Evolutionary conservation across 2,329 filamentous ascomycete genomes (phyloP), one percentile per base, ranked within the genome.

Genomic region (Xylaria sp.): DNA sequence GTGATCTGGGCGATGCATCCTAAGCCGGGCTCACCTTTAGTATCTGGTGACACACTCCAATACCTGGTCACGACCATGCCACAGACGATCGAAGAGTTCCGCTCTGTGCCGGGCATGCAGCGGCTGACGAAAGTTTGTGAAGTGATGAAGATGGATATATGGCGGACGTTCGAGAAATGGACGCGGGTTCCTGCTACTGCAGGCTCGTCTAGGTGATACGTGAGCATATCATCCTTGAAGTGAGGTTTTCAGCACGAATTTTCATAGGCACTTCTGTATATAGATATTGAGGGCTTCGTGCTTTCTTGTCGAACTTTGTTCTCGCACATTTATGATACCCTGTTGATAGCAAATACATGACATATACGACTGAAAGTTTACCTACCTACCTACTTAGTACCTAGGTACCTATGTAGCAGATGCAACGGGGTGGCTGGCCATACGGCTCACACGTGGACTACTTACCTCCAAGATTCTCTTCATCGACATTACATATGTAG

Each of bases 81-180:
- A 15, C 51, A n/a, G 37, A 60, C 60, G 15, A 15, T 46, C 2
- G 52, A 55, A 5, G 63, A 66, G 42, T 60, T 66, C 23, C 47
- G 31, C 15, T 28, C 60, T 11, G 38, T 35, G 3, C 60, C 57
- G 3, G 55, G 51, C 5, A 60, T 63, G 12, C 38, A 55, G 19
- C 40, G 23, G 23, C 23, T 63, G 15, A 33, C 37, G 23, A 17
- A 46, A 19, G 60, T 53, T 15, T 66, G 60, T 35, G 19, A 60
- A 21, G 6, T n/a, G 1, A 52, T 33, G 31, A 54, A 60, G n/a
- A 63, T 57, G 60, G 49, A 66, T 9, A 25, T 61, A 12, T 57
- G 60, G 63, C 47, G 37, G 47, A 40, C 38, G 14, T 63, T 66
- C 40, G 51, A 57, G 47, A 63, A 57, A 21, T 63, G 60, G 60